A percentile compares a stretch with the other conserved stretches of the same genome.
These are phyloP conservation scores for Penicillium polonicum DNA, from an alignment of 2,329 filamentous ascomycete genomes.

Conservation along the genomic window DNA sequence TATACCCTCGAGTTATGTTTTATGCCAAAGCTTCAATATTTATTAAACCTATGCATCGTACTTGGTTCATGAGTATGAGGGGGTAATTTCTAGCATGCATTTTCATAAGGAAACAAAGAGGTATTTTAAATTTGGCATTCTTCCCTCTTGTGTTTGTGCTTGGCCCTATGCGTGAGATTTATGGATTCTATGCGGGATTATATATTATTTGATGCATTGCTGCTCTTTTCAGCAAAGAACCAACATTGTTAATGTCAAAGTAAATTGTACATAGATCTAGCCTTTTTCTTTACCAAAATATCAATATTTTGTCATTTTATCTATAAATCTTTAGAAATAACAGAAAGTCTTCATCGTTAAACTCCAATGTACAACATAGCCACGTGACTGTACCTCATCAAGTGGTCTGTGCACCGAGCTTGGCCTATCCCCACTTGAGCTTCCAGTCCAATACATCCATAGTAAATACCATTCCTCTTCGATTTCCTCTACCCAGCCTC, in stretches of 20 bases:
- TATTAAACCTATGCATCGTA: neutral
- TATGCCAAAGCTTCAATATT: neutral
- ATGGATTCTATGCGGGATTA: neutral
- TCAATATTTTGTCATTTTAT: no score
- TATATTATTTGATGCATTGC: neutral
- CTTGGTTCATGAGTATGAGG: neutral
- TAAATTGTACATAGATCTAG: no score
- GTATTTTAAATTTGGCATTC: neutral
- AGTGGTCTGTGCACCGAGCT: neutral
- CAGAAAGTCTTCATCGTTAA: neutral
- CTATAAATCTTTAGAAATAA: no score
- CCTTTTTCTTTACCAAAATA: neutral
- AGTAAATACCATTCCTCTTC: neutral
- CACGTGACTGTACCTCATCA: neutral
- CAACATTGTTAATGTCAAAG: neutral
- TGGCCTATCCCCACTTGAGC: constrained; percentile 1
- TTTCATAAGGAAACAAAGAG: neutral
- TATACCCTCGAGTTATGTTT: neutral
- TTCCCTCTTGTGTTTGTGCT: neutral
- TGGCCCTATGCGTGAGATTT: no score
- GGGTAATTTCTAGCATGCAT: neutral
- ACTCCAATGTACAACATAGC: neutral
- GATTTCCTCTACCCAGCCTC: neutral
- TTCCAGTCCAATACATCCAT: neutral
- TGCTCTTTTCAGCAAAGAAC: neutral